These are phyloP conservation scores for Dovyalis caffra DNA, from an alignment of 345 rosid species.

Conservation along the genomic window DNA sequence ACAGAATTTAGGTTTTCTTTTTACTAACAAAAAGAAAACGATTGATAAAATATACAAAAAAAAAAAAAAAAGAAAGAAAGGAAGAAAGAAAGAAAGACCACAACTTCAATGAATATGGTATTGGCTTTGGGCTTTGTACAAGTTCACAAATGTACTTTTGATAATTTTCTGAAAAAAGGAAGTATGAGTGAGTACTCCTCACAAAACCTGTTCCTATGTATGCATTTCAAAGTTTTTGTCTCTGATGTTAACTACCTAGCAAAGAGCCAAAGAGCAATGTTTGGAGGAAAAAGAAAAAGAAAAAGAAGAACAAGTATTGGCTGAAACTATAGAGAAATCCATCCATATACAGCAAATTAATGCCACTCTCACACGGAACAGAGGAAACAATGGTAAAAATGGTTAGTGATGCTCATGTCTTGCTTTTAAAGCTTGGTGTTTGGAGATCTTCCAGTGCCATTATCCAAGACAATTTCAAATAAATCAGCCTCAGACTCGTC, in stretches of 20 bases:
- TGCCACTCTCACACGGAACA: slow-evolving; percentile 7
- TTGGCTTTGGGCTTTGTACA: slow-evolving; percentile 21
- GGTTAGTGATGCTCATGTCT: slow-evolving; percentile 12
- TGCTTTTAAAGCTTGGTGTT: slow-evolving; percentile 24
- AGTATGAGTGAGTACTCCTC: slow-evolving; percentile 3
- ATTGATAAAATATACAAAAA: background rate
- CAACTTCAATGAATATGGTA: background rate
- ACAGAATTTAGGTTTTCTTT: background rate
- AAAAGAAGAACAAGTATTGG: too few species aligned
- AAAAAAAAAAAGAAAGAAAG: background rate
- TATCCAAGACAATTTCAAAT: slow-evolving; percentile 76
- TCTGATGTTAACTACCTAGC: background rate
- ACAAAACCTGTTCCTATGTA: slow-evolving; percentile 11
- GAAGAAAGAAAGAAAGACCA: background rate
- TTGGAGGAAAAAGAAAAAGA: too few species aligned
- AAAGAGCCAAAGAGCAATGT: too few species aligned
- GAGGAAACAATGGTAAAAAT: slow-evolving; percentile 1
- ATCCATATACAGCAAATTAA: slow-evolving; percentile 12
- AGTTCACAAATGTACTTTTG: background rate
- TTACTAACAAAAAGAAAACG: background rate
- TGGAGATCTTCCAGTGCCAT: slow-evolving; percentile 41
- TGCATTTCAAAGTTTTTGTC: slow-evolving; percentile 3
- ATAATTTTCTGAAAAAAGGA: slow-evolving; percentile 1
- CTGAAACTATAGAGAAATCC: background rate
- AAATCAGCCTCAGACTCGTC: slow-evolving; percentile 92